Conservation (phyloP, 2,329 filamentous ascomycete species). For the Juglanconis sp. region DNA sequence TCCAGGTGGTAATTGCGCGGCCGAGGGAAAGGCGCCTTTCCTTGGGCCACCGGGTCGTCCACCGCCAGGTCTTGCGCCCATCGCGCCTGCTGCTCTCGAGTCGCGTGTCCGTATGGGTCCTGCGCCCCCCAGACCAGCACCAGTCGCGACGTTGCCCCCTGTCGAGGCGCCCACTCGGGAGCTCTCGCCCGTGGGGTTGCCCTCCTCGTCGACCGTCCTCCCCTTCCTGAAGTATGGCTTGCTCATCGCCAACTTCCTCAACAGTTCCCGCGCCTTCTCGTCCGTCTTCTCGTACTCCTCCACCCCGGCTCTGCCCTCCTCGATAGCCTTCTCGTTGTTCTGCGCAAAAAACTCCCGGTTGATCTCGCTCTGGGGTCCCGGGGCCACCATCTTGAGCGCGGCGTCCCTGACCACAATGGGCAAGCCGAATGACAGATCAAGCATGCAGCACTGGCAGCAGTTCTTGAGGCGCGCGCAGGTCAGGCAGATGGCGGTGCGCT, state of each 20-base stretch:
- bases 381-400: constrained; percentile 94
- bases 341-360: constrained; percentile 98
- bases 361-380: constrained; percentile 85
- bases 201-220: constrained; percentile 64
- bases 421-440: constrained; percentile 91
- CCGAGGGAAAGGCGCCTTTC: constrained; percentile 62
- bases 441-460: constrained; percentile 98
- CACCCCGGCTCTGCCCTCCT: constrained; percentile 79
- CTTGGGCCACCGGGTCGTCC: constrained; percentile 39
- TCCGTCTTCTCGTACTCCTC: constrained; percentile 97
- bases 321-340: constrained; percentile 92
- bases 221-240: constrained; percentile 95
- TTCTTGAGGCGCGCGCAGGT: constrained; percentile 97
- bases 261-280: constrained; percentile 87
- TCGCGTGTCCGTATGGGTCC: constrained; percentile 79
- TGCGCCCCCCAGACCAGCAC: constrained; percentile 58
- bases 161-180: constrained; percentile 34
- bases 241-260: constrained; percentile 81
- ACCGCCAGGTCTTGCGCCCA: constrained; percentile 41
- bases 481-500: constrained; percentile 91
- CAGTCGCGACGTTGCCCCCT: constrained; percentile 47
- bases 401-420: constrained; percentile 95
- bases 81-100: constrained; percentile 48
- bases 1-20: constrained; percentile 72
- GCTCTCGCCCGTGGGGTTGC: constrained; percentile 36